Conservation (phyloP, 441 rosid genomes). For the Arabidopsis lyrata region DNA sequence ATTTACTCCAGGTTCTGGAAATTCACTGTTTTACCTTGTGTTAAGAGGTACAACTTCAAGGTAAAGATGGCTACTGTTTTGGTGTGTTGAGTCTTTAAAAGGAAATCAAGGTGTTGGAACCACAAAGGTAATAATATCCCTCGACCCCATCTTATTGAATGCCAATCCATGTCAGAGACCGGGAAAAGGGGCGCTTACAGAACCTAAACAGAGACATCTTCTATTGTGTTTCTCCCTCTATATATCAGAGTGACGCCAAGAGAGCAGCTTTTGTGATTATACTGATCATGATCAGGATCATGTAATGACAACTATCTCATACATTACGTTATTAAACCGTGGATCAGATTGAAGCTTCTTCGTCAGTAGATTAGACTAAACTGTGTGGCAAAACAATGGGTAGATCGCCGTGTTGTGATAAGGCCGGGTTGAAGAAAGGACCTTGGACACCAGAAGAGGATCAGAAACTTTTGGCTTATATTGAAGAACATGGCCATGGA, state of each 20-base stretch:
- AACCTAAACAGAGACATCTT: constrained; percentile 40
- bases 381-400: constrained; percentile 59
- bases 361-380: constrained; percentile 9
- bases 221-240: constrained; percentile 45
- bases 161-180: constrained; percentile 45
- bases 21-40: constrained; percentile 22
- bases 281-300: constrained; percentile 16
- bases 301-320: constrained; percentile 23
- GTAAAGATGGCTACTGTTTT: constrained; percentile 21
- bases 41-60: constrained; percentile 4
- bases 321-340: constrained; percentile 8
- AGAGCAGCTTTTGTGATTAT: constrained; percentile 32
- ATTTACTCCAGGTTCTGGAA: constrained; percentile 20
- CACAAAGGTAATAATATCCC: constrained; percentile 39
- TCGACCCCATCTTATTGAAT: constrained; percentile 46
- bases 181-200: constrained; percentile 37
- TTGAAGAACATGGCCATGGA: constrained; percentile 97
- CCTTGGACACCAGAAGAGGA: constrained; percentile 99
- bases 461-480: constrained; percentile 92
- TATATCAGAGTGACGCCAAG: constrained; percentile 40
- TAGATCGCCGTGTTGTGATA: constrained; percentile 94
- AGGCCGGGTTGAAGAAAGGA: constrained; percentile 95
- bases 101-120: constrained; percentile 46
- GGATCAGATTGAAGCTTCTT: constrained; percentile 13
- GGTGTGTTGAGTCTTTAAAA: constrained; percentile 39